These are phyloP conservation scores for Lagenaria siceraria DNA, from an alignment of 306 rosid genomes.

Conservation along the genomic window DNA sequence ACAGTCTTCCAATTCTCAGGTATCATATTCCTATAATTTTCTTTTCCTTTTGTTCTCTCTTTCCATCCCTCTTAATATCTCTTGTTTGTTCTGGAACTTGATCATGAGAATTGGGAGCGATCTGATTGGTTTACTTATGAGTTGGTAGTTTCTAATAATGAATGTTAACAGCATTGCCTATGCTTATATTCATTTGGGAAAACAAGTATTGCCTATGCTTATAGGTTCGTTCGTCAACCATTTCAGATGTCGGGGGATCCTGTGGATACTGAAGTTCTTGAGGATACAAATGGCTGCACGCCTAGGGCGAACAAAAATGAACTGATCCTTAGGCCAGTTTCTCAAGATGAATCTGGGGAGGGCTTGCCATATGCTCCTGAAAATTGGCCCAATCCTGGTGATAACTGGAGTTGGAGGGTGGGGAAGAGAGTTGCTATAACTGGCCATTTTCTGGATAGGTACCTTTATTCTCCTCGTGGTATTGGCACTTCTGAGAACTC, in stretches of 20 bases:
- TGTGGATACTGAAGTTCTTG: slow-evolving; percentile 27
- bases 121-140: not conserved
- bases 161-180: not conserved
- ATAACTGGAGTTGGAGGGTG: slow-evolving; percentile 69
- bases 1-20: not conserved
- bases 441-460: slow-evolving; percentile 64
- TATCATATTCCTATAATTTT: not conserved
- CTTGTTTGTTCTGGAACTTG: not conserved
- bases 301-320: slow-evolving; percentile 1
- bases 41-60: not conserved
- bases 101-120: not conserved
- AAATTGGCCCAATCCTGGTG: slow-evolving; percentile 73
- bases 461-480: slow-evolving; percentile 50
- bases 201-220: not conserved
- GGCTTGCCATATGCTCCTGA: slow-evolving; percentile 84
- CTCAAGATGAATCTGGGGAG: slow-evolving; percentile 36
- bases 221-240: not conserved
- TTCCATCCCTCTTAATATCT: not conserved
- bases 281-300: slow-evolving; percentile 15
- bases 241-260: slow-evolving; percentile 1
- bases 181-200: not conserved
- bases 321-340: slow-evolving; percentile 13
- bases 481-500: slow-evolving; percentile 7
- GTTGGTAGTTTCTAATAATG: not conserved
- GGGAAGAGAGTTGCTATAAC: slow-evolving; percentile 41